Conservation (phyloP, 2,329 filamentous ascomycete genomes). For the Curvularia lunata region DNA sequence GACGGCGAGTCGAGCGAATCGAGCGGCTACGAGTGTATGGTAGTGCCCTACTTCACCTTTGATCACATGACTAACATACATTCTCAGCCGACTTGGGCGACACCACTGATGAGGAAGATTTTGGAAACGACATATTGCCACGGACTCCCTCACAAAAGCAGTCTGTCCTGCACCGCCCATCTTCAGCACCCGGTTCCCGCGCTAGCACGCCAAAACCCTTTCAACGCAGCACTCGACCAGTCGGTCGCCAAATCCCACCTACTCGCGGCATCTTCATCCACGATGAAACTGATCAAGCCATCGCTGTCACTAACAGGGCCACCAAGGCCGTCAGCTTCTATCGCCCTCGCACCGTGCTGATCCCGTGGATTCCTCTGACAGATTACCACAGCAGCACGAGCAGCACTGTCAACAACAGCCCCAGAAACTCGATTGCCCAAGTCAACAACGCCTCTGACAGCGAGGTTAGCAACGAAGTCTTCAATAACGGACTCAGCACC, state of each 20-base stretch:
- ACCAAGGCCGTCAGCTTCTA: slow-evolving; percentile 53
- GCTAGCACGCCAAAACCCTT: slow-evolving; percentile 49
- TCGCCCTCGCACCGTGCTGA: slow-evolving; percentile 41
- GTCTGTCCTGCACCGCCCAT: slow-evolving; percentile 58
- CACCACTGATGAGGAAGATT: slow-evolving; percentile 59
- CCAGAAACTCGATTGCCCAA: slow-evolving; percentile 44
- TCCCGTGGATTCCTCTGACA: slow-evolving; percentile 38
- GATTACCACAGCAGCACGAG: slow-evolving; percentile 48
- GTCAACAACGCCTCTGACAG: slow-evolving; percentile 49
- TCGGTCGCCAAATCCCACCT: slow-evolving; percentile 40
- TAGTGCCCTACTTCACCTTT: slow-evolving; percentile 29
- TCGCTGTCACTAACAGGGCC: slow-evolving; percentile 50
- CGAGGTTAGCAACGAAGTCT: slow-evolving; percentile 47
- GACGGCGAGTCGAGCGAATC: slow-evolving; percentile 55
- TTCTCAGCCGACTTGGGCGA: slow-evolving; percentile 63
- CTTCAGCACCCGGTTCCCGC: slow-evolving; percentile 52
- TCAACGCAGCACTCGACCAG: slow-evolving; percentile 38
- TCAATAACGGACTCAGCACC: slow-evolving; percentile 51
- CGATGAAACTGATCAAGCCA: slow-evolving; percentile 46
- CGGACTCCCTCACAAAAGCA: slow-evolving; percentile 50
- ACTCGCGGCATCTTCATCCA: slow-evolving; percentile 48
- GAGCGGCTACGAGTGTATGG: slow-evolving; percentile 67
- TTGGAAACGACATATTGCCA: slow-evolving; percentile 57
- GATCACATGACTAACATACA: slow-evolving; percentile 53
- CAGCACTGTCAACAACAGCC: slow-evolving; percentile 51